phyloP scores from a whole-genome alignment of 352 stramenopile species.

The Phytophthora idaei region DNA sequence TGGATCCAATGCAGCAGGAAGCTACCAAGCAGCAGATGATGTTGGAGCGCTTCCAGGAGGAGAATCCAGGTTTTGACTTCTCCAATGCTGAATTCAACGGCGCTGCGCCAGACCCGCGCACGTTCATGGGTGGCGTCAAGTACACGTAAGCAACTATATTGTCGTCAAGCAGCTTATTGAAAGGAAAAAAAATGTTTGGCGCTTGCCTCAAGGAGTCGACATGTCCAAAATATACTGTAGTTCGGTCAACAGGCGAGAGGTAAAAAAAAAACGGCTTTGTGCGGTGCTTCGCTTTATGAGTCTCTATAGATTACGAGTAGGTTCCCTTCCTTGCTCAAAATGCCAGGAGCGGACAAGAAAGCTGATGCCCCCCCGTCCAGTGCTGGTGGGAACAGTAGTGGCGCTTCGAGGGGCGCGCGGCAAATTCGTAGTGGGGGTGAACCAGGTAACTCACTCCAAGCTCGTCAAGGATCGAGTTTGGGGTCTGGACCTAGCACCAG shows the following conservation, averaged over 20 bases:
- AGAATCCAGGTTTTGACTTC: slow-evolving; percentile 99
- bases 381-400: slow-evolving; percentile 33
- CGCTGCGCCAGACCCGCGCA: slow-evolving; percentile 93
- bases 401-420: slow-evolving; percentile 25
- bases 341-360: slow-evolving; percentile 35
- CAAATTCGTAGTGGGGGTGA: slow-evolving; percentile 51
- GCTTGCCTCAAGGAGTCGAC: no score
- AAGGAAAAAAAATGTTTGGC: neutral
- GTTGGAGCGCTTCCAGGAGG: slow-evolving; percentile 98
- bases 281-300: neutral
- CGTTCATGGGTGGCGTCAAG: slow-evolving; percentile 97
- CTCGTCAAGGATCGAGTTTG: slow-evolving; percentile 21
- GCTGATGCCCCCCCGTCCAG: slow-evolving; percentile 30
- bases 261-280: slow-evolving; percentile 13
- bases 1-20: slow-evolving; percentile 92
- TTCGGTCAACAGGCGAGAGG: slow-evolving; percentile 23
- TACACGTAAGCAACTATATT: slow-evolving; percentile 58
- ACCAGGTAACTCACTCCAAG: slow-evolving; percentile 17
- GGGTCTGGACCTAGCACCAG: slow-evolving; percentile 8
- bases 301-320: neutral
- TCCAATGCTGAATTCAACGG: slow-evolving; percentile 97
- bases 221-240: neutral
- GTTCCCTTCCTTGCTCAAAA: neutral
- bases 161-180: neutral
- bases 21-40: slow-evolving; percentile 96